Base-by-base conservation (phyloP, 1,139 yeast species). In the Geotrichum restrictum region DNA sequence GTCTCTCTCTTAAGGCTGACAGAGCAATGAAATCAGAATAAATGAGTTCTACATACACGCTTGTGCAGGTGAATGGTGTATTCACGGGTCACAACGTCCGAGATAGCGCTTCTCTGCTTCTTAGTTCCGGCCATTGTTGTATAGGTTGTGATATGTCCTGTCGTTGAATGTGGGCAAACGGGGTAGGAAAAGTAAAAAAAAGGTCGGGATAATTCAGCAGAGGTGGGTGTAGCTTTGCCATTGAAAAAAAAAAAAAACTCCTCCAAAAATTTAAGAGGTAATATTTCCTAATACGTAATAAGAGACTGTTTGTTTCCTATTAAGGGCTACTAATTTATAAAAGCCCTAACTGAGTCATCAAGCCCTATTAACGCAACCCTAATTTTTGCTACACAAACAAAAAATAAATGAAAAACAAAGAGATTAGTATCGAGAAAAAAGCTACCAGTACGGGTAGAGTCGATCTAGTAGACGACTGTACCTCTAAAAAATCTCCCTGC, bases 61-160 rank as follows among this genome's bases (percentile, higher is more conserved):
- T 89, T 93, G 96, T 89, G 96, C 79, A 93, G 81, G 91, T 94
- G 93, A 80, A 94, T 91, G 84, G 98, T 94, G 89, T 94, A 94
- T 82, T 94, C 99, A 80, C 99, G 96, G 77, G 98, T 88, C 79
- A 94, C 97, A 79, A 89, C 97, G 93, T 93, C 98, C 82, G 88
- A 88, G 77, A 88, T 82, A 79, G 97, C 97, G 82, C 88, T 86
- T 59, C 63, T 61, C 65, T 73, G 65, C 77, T 79, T 79, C 66
- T 69, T 69, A 66, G 63, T 64, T 60, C 72, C 66, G 57, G 74
- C 74, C 74, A 71, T 57, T 56, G 55, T 57, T 54, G 53, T 45
- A 40, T 55, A 38, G 42, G 50, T 57, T 52, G 46, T 52, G 54
- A 42, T 53, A 18, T 37, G 45, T 13, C 41, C 45, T 41, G 52